Evolutionary conservation across 2,329 filamentous ascomycete genomes (phyloP).

Genomic region (Aciculosporium take): DNA sequence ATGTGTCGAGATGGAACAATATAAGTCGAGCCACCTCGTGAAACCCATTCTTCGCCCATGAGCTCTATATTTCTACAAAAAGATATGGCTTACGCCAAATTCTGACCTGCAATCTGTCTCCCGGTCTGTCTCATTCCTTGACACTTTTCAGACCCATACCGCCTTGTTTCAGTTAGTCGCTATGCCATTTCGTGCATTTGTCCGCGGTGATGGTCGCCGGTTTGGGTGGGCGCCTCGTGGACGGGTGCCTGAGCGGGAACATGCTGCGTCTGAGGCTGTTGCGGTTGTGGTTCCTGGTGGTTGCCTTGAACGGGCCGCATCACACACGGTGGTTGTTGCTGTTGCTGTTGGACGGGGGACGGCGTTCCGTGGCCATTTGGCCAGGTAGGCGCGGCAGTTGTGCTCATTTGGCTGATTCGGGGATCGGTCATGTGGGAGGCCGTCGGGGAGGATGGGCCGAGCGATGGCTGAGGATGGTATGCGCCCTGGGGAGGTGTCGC

Average conservation of each 20-base stretch:
- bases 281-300: not conserved
- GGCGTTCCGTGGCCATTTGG: slow-evolving; percentile 9
- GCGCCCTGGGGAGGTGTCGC: slow-evolving; percentile 5
- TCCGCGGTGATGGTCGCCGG: slow-evolving; percentile 22
- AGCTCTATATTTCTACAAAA: no score
- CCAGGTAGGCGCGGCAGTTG: slow-evolving; percentile 10
- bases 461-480: slow-evolving; percentile 9
- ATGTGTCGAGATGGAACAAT: no score
- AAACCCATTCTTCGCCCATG: no score
- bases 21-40: no score
- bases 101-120: no score
- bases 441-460: slow-evolving; percentile 7
- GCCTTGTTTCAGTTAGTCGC: not conserved
- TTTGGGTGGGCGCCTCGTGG: slow-evolving; percentile 24
- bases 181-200: slow-evolving; percentile 26
- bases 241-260: not conserved
- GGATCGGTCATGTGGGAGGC: slow-evolving; percentile 10
- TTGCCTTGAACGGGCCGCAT: not conserved
- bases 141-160: no score
- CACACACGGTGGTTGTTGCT: slow-evolving; percentile 14
- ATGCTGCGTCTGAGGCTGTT: not conserved
- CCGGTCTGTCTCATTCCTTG: no score
- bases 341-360: slow-evolving; percentile 10
- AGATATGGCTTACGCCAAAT: no score
- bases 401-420: slow-evolving; percentile 7